Evolutionary conservation across 192 early-diverging fungal genomes (phyloP).

Genomic region (Lobulomyces angularis): DNA sequence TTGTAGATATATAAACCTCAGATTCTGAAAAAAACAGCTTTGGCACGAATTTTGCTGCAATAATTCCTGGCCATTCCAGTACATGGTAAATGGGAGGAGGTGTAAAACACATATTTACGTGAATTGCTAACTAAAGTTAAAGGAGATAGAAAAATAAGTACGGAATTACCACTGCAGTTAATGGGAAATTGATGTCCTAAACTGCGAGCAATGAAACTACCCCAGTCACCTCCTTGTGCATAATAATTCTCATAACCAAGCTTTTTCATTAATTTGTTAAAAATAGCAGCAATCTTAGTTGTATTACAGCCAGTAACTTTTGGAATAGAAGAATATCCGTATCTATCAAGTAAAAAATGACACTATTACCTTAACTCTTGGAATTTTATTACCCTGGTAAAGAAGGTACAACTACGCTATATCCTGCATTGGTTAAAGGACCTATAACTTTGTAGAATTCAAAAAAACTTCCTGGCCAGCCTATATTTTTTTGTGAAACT

Average conservation of each 20-base stretch:
- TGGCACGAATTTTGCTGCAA: conserved; percentile 3
- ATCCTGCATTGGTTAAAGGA: too few species aligned
- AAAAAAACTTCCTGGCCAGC: too few species aligned
- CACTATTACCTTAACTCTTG: too few species aligned
- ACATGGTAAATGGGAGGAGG: not conserved
- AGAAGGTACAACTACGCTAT: too few species aligned
- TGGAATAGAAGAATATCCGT: too few species aligned
- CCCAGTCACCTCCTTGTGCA: conserved; percentile 49
- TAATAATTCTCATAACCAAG: conserved; percentile 39
- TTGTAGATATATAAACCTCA: conserved; percentile 1
- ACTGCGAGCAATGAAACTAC: conserved; percentile 23
- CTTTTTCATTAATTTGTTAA: too few species aligned
- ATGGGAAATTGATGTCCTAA: conserved; percentile 30
- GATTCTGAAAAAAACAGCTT: conserved; percentile 2
- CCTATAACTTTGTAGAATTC: too few species aligned
- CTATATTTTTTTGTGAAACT: too few species aligned
- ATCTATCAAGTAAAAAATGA: too few species aligned
- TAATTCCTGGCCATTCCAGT: not conserved
- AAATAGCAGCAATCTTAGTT: too few species aligned
- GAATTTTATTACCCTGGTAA: too few species aligned
- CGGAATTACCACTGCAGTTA: conserved; percentile 27
- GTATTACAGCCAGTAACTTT: too few species aligned
- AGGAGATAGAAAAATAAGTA: conserved; percentile 5
- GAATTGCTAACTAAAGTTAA: conserved; percentile 11
- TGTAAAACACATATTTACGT: conserved; percentile 13